Conservation (phyloP, 176 grass and related monocot genomes). For the Oryza glumipatula region DNA sequence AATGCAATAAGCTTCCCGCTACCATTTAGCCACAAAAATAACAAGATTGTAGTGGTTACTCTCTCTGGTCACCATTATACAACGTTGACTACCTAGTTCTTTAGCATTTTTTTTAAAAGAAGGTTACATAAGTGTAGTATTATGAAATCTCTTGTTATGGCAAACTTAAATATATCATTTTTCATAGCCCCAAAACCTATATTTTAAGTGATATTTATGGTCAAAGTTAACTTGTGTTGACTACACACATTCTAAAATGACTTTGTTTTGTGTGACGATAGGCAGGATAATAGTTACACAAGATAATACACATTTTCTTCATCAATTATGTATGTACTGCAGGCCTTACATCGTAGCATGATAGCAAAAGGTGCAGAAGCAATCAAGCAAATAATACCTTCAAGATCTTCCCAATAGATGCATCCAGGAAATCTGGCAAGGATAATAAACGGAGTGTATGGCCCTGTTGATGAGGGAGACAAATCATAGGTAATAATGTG, state of each 20-base stretch:
- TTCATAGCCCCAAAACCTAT: too few relatives aligned
- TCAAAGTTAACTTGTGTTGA: too few relatives aligned
- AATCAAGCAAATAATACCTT: slow-evolving; percentile 52
- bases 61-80: too few relatives aligned
- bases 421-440: slow-evolving; percentile 98
- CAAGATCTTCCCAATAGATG: slow-evolving; percentile 95
- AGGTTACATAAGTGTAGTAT: too few relatives aligned
- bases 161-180: too few relatives aligned
- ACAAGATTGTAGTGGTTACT: background rate
- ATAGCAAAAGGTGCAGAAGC: background rate
- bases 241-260: too few relatives aligned
- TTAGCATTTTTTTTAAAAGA: too few relatives aligned
- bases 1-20: background rate
- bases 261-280: too few relatives aligned
- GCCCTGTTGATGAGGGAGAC: slow-evolving; percentile 54
- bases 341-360: slow-evolving; percentile 1
- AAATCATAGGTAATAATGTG: slow-evolving; percentile 33
- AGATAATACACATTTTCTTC: background rate
- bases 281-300: background rate
- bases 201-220: too few relatives aligned
- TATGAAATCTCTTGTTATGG: too few relatives aligned
- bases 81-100: too few relatives aligned
- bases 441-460: slow-evolving; percentile 94
- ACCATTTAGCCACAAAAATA: background rate
- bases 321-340: background rate